Percentiles rank a stretch among this genome's conserved stretches.
Evolutionary conservation across 2,329 filamentous ascomycete genomes (phyloP).

Genomic region (Mycosphaerella sp.): DNA sequence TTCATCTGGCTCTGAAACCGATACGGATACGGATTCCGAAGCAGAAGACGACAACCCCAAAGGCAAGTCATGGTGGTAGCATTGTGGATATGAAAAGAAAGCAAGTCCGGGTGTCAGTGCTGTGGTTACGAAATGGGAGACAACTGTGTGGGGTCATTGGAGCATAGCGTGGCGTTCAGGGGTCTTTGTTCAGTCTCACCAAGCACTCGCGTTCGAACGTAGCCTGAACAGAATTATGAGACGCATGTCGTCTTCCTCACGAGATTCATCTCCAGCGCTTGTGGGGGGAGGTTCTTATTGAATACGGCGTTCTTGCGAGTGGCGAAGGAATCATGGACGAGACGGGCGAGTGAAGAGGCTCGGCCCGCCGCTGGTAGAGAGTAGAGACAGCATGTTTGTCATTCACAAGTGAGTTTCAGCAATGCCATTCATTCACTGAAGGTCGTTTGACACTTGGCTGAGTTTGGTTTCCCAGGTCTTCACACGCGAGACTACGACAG

Average conservation of each 20-base stretch:
- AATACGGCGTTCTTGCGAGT: neutral
- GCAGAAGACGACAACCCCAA: constrained; percentile 45
- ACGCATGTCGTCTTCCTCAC: neutral
- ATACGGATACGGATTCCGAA: constrained; percentile 74
- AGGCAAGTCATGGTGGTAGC: constrained; percentile 11
- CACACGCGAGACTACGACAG: too few species aligned
- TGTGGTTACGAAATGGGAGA: too few species aligned
- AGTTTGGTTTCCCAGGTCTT: too few species aligned
- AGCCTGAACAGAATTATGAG: constrained; percentile 5
- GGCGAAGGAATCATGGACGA: neutral
- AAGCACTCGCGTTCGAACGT: neutral
- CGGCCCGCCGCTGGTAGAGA: too few species aligned
- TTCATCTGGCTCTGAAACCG: constrained; percentile 40
- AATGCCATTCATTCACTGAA: too few species aligned
- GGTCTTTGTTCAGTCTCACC: neutral
- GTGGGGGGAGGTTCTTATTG: neutral
- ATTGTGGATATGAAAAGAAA: neutral
- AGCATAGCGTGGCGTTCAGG: constrained; percentile 11
- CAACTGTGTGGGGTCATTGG: neutral
- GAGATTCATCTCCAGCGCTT: neutral
- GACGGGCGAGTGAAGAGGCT: neutral
- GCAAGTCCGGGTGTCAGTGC: neutral
- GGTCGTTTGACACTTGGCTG: too few species aligned
- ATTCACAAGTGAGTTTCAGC: too few species aligned
- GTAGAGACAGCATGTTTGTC: too few species aligned